Conservation (phyloP, 1,284 basidiomycete genomes). For the Hymenochaete sp. region DNA sequence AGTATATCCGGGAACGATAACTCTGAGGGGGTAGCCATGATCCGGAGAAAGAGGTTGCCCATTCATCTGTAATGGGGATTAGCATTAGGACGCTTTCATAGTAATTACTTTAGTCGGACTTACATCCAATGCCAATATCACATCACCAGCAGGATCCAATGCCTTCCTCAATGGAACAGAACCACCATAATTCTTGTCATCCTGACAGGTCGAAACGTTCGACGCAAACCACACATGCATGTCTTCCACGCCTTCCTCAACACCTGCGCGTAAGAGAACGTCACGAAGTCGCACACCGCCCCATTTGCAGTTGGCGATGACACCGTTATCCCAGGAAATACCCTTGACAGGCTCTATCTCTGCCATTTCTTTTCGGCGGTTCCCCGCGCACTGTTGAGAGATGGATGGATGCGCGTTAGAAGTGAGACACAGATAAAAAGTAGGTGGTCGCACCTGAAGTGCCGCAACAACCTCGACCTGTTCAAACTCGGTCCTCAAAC, state of each 20-base stretch:
- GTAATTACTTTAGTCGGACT: constrained; percentile 14
- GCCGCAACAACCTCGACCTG: constrained; percentile 43
- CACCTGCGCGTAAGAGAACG: constrained; percentile 38
- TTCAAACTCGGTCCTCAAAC: constrained; percentile 37
- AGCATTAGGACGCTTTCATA: too few species aligned
- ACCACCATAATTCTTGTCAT: constrained; percentile 51
- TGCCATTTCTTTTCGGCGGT: constrained; percentile 59
- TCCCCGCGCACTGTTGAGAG: constrained; percentile 51
- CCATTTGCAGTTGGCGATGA: constrained; percentile 56
- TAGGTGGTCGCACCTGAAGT: constrained; percentile 40
- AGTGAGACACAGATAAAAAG: not conserved
- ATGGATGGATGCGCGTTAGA: not conserved
- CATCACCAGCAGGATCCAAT: constrained; percentile 38
- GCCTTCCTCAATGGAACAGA: constrained; percentile 49
- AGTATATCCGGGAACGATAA: constrained; percentile 61
- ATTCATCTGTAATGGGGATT: constrained; percentile 58
- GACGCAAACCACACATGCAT: constrained; percentile 55
- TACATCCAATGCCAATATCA: constrained; percentile 58
- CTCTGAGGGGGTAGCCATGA: constrained; percentile 62
- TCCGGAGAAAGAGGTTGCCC: constrained; percentile 47
- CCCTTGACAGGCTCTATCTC: constrained; percentile 37
- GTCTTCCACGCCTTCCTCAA: constrained; percentile 24
- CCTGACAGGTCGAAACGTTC: constrained; percentile 51
- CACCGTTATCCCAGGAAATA: constrained; percentile 53
- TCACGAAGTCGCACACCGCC: constrained; percentile 47